Percentiles rank a stretch among this genome's conserved stretches.
Conservation (phyloP, 2,329 filamentous ascomycete genomes). For the Colletotrichum endophyticum region DNA sequence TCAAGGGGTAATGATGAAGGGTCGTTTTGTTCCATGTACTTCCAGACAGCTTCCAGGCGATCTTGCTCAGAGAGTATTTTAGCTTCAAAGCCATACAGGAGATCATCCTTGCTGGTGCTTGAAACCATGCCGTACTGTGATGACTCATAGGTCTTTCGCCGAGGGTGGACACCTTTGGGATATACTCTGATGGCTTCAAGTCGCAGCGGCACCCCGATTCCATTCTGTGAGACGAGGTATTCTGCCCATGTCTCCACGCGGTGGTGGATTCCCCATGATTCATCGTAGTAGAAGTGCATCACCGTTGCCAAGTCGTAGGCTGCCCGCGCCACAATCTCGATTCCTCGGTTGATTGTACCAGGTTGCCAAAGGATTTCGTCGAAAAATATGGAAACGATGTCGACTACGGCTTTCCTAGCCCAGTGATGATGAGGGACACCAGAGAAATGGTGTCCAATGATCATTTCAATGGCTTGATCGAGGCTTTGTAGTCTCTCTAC, state of each 20-base stretch:
- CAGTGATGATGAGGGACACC: background rate
- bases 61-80: background rate
- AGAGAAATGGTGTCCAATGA: background rate
- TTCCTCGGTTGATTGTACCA: background rate
- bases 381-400: background rate
- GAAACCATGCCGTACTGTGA: background rate
- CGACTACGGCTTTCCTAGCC: background rate
- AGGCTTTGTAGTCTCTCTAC: background rate
- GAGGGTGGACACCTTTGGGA: background rate
- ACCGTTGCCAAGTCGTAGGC: background rate
- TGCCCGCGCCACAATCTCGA: background rate
- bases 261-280: background rate
- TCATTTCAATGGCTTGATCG: background rate
- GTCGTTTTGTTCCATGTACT: background rate
- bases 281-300: background rate
- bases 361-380: background rate
- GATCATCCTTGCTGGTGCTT: background rate
- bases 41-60: background rate
- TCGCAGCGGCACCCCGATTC: background rate
- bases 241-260: background rate
- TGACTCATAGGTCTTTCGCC: background rate
- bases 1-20: background rate
- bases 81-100: background rate
- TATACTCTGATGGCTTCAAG: background rate
- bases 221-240: background rate